These are phyloP conservation scores for Scheffersomyces ergatensis DNA, from an alignment of 805 yeast genomes.

Conservation along the genomic window DNA sequence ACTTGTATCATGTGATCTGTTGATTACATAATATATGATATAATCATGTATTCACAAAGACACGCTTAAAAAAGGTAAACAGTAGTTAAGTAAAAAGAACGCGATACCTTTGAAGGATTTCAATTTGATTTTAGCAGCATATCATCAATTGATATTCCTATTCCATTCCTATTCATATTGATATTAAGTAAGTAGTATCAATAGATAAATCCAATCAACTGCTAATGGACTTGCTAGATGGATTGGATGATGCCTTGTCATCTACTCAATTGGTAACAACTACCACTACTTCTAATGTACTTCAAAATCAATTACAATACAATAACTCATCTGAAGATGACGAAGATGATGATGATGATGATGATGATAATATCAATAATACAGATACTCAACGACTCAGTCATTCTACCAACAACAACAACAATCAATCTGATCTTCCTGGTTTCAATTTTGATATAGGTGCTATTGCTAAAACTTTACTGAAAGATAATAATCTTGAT, in stretches of 20 bases:
- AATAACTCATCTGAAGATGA: not conserved
- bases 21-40: too few species aligned
- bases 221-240: conserved; percentile 22
- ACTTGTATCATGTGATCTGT: too few species aligned
- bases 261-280: conserved; percentile 1
- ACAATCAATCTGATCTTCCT: not conserved
- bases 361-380: not conserved
- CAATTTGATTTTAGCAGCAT: too few species aligned
- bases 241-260: conserved; percentile 13
- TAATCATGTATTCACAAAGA: too few species aligned
- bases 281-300: not conserved
- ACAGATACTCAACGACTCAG: not conserved
- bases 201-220: too few species aligned
- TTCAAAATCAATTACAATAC: not conserved
- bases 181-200: too few species aligned
- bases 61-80: too few species aligned
- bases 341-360: conserved; percentile 3
- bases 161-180: too few species aligned
- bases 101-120: too few species aligned
- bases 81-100: too few species aligned
- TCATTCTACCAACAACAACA: too few species aligned
- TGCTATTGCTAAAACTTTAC: conserved; percentile 2
- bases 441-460: conserved; percentile 7
- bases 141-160: too few species aligned
- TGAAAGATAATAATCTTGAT: conserved; percentile 5